phyloP scores from a whole-genome alignment of 2,329 filamentous ascomycete genomes.

The Nemania serpens region DNA sequence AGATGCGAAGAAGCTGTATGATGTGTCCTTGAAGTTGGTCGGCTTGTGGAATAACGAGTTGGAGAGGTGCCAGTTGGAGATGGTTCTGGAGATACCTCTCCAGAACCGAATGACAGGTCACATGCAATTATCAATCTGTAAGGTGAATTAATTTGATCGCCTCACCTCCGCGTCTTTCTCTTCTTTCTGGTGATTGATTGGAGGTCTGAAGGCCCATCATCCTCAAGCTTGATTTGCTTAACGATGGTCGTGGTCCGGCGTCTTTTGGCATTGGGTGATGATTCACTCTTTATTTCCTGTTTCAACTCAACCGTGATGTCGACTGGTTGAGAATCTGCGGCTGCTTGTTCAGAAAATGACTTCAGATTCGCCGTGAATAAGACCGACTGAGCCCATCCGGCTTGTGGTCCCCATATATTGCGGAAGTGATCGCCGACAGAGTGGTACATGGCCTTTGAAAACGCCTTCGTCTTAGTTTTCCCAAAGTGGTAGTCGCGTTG shows the following conservation, averaged over 20 bases:
- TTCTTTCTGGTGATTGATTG: conserved; percentile 27
- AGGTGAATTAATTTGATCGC: neutral
- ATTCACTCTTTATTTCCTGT: conserved; percentile 28
- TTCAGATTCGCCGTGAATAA: conserved; percentile 92
- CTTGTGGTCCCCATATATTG: conserved; percentile 86
- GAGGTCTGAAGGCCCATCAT: conserved; percentile 15
- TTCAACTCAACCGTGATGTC: conserved; percentile 39
- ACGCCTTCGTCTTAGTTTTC: conserved; percentile 77
- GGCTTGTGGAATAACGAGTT: neutral
- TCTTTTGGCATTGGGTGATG: conserved; percentile 27
- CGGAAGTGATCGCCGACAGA: conserved; percentile 90
- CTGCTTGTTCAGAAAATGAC: conserved; percentile 74
- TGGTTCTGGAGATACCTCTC: neutral
- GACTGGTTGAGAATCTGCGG: conserved; percentile 41
- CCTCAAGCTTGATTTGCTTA: conserved; percentile 33
- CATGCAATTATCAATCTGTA: neutral
- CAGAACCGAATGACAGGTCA: neutral
- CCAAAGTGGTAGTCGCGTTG: conserved; percentile 94
- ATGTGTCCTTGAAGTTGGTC: conserved; percentile 3
- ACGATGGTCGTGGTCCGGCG: conserved; percentile 24
- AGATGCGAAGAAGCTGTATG: conserved; percentile 17
- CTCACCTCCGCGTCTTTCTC: conserved; percentile 26
- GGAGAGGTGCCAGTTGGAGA: neutral
- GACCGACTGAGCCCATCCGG: conserved; percentile 97
- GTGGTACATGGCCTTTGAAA: conserved; percentile 88